Conservation (phyloP, 1,139 yeast species). For the Candida pseudocylindracea region DNA sequence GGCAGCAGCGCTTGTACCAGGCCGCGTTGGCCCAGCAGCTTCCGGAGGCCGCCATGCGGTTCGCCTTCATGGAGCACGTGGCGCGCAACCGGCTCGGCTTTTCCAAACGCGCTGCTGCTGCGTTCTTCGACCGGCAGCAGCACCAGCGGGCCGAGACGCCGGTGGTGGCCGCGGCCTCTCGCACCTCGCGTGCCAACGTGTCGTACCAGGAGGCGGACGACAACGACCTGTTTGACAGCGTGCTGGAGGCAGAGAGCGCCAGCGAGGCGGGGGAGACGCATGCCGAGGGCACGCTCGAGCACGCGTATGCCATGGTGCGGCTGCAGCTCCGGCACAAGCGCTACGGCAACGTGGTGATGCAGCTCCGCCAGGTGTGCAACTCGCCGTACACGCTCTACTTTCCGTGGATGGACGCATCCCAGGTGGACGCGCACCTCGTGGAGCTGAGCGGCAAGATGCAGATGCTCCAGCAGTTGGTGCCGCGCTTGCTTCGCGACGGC, state of each 20-base stretch:
- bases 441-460: slow-evolving; percentile 42
- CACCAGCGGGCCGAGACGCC: neutral
- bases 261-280: neutral
- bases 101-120: too few species aligned
- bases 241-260: slow-evolving; percentile 1
- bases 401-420: slow-evolving; percentile 23
- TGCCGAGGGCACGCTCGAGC: neutral
- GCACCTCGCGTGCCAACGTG: slow-evolving; percentile 4
- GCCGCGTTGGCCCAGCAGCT: slow-evolving; percentile 28
- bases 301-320: neutral
- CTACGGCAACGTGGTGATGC: slow-evolving; percentile 56
- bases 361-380: slow-evolving; percentile 61
- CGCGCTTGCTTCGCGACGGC: slow-evolving; percentile 17
- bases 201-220: slow-evolving; percentile 8
- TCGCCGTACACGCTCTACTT: slow-evolving; percentile 69
- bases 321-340: neutral
- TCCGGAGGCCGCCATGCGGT: slow-evolving; percentile 16
- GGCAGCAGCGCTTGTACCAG: slow-evolving; percentile 44
- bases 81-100: too few species aligned
- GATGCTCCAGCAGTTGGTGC: slow-evolving; percentile 39
- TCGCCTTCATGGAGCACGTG: slow-evolving; percentile 20
- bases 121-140: slow-evolving; percentile 10
- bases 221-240: neutral
- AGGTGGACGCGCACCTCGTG: neutral
- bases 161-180: neutral